Percentiles rank a stretch among this genome's conserved stretches.
Evolutionary conservation across 768 basidiomycete genomes (phyloP).

Genomic region (Kwoniella europaea): DNA sequence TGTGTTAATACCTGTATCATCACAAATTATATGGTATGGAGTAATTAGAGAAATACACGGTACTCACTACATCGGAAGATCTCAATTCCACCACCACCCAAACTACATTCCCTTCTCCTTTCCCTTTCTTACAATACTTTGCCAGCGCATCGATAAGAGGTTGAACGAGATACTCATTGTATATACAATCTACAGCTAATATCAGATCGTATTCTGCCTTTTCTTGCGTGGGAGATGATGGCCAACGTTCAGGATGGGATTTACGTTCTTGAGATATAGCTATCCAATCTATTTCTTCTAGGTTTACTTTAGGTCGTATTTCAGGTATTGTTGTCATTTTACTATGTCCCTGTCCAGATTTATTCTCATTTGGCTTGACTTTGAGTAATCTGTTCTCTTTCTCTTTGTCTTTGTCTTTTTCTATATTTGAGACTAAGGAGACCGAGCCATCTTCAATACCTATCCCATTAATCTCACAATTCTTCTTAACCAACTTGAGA

Average conservation of each 20-base stretch:
- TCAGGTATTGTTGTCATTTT: no score
- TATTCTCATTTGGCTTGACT: background rate
- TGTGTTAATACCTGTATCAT: no score
- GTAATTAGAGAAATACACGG: no score
- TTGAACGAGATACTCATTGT: conserved; percentile 53
- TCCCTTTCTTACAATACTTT: conserved; percentile 33
- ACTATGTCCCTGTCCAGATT: no score
- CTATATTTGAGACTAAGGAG: background rate
- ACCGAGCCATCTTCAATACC: background rate
- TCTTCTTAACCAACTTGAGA: conserved; percentile 47
- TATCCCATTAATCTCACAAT: conserved; percentile 45
- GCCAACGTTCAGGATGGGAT: conserved; percentile 9
- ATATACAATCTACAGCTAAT: conserved; percentile 56
- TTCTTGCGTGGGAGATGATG: background rate
- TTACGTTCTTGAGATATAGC: conserved; percentile 28
- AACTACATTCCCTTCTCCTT: conserved; percentile 35
- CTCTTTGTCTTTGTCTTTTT: background rate
- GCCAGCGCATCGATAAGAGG: conserved; percentile 52
- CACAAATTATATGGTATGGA: no score
- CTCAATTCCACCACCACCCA: conserved; percentile 56
- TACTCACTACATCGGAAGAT: conserved; percentile 52
- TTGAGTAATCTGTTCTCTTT: background rate
- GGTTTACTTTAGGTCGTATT: conserved; percentile 13
- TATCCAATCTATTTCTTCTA: conserved; percentile 56
- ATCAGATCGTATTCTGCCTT: conserved; percentile 39